Percentiles rank a stretch among this genome's conserved stretches.
Evolutionary conservation across 2,329 filamentous ascomycete species (phyloP).

Genomic region (Cordyceps cateniannulata): DNA sequence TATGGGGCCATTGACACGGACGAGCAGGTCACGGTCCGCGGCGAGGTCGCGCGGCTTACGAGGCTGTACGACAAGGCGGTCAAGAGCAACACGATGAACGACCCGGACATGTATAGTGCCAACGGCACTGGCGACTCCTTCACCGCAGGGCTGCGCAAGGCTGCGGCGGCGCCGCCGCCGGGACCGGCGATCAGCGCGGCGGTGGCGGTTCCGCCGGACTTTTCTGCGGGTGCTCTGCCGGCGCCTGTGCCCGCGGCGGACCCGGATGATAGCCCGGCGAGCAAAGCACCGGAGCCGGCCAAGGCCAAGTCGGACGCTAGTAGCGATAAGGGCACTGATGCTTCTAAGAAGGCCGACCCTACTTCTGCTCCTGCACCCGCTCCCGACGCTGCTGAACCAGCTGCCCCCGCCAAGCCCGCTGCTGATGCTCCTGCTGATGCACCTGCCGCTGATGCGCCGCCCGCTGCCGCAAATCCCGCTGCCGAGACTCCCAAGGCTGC

Average conservation of each 20-base stretch:
- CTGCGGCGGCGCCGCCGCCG: neutral
- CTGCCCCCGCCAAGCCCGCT: neutral
- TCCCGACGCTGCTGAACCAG: neutral
- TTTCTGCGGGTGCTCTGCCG: neutral
- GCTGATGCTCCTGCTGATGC: neutral
- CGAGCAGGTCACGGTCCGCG: conserved; percentile 18
- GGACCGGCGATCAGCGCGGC: neutral
- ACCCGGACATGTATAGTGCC: conserved; percentile 18
- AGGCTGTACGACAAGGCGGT: conserved; percentile 20
- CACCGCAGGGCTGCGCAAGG: conserved; percentile 15
- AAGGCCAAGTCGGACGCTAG: conserved; percentile 2
- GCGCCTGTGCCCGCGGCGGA: neutral
- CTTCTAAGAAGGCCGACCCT: neutral
- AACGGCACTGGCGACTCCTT: conserved; percentile 14
- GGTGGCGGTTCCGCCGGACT: neutral
- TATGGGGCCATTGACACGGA: conserved; percentile 20
- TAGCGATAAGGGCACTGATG: neutral
- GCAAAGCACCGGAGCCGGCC: conserved; percentile 13
- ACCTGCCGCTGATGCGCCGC: neutral
- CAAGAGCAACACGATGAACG: conserved; percentile 18
- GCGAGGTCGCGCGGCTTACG: conserved; percentile 18
- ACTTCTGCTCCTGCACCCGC: neutral
- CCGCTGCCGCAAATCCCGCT: neutral
- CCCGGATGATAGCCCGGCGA: conserved; percentile 12
- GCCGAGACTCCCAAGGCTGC: neutral